Conservation (phyloP, 495 filamentous ascomycete genomes). For the Wilcoxina mikolae region DNA sequence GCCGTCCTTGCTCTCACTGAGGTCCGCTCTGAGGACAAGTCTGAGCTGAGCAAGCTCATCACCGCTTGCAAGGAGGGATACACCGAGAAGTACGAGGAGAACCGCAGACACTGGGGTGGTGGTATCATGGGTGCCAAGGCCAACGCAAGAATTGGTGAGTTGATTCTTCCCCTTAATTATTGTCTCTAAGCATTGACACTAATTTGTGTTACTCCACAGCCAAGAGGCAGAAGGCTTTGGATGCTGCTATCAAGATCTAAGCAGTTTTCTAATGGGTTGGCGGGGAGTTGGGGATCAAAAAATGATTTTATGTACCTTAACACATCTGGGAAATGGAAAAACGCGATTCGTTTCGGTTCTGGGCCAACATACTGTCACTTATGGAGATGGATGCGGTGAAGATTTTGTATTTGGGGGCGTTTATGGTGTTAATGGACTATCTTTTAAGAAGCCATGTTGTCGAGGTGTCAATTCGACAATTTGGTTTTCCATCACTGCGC, state of each 20-base stretch:
- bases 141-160: slow-evolving; percentile 37
- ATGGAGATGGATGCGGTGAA: background rate
- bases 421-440: background rate
- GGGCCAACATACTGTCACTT: background rate
- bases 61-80: slow-evolving; percentile 97
- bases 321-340: background rate
- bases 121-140: slow-evolving; percentile 99
- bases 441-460: background rate
- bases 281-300: background rate
- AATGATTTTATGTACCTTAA: background rate
- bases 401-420: background rate
- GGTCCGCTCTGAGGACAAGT: slow-evolving; percentile 93
- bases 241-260: slow-evolving; percentile 91
- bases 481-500: no score
- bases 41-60: slow-evolving; percentile 89
- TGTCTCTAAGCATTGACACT: background rate
- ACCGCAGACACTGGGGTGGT: slow-evolving; percentile 93
- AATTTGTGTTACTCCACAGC: no score
- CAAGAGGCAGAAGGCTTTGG: slow-evolving; percentile 93
- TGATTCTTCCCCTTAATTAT: background rate
- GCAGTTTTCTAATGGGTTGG: background rate
- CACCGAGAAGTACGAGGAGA: slow-evolving; percentile 85
- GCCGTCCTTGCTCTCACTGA: slow-evolving; percentile 92
- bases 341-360: background rate
- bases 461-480: no score